These are phyloP conservation scores for Penicillium olsonii DNA, from an alignment of 2,329 filamentous ascomycete species.

Conservation along the genomic window DNA sequence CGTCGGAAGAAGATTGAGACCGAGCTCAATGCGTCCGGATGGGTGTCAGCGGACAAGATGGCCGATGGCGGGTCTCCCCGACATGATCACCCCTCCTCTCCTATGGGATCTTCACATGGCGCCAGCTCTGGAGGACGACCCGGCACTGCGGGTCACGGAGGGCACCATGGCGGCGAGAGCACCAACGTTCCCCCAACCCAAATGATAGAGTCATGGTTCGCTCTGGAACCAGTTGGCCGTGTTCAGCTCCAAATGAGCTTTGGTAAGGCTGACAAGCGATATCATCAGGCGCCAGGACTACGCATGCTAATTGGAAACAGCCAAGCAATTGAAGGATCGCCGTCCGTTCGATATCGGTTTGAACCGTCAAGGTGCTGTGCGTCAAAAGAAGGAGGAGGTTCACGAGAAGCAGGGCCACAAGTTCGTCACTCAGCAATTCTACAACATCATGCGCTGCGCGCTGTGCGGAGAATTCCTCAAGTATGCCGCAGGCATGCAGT, in stretches of 20 bases:
- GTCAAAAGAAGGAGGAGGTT: constrained; percentile 96
- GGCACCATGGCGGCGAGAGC: constrained; percentile 32
- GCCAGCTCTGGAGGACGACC: constrained; percentile 26
- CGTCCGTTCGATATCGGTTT: constrained; percentile 84
- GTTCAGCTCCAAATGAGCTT: constrained; percentile 92
- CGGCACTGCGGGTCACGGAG: constrained; percentile 23
- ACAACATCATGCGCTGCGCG: constrained; percentile 99
- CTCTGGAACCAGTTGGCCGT: constrained; percentile 87
- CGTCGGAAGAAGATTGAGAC: constrained; percentile 95
- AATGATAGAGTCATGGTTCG: constrained; percentile 90
- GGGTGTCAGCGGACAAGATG: constrained; percentile 98
- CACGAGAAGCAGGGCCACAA: constrained; percentile 99
- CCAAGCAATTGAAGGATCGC: constrained; percentile 84
- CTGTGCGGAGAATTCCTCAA: constrained; percentile 98
- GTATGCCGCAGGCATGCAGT: constrained; percentile 98
- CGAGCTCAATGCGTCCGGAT: constrained; percentile 90
- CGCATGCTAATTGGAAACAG: constrained; percentile 38
- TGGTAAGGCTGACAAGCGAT: constrained; percentile 43
- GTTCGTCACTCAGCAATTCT: constrained; percentile 97
- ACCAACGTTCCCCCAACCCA: constrained; percentile 36
- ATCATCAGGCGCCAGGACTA: neutral
- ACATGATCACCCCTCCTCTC: constrained; percentile 57
- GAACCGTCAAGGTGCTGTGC: constrained; percentile 91
- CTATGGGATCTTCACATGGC: constrained; percentile 39
- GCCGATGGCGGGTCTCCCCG: constrained; percentile 57